A percentile compares a stretch with the other conserved stretches of the same genome.
These are phyloP conservation scores for Diospyros kaki DNA, from an alignment of 148 eudicot species.

Conservation along the genomic window DNA sequence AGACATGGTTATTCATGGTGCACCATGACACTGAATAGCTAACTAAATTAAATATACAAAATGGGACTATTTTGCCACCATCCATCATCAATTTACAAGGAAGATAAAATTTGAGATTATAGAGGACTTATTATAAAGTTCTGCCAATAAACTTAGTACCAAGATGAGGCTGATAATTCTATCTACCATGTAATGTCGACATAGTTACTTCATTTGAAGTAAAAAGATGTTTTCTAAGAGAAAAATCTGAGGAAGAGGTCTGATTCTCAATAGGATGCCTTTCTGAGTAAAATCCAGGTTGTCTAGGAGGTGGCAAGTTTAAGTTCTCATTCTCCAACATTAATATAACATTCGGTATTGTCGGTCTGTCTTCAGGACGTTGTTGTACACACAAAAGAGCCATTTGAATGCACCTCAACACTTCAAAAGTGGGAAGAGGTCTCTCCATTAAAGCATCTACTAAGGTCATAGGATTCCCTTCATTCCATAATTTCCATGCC, in stretches of 20 bases:
- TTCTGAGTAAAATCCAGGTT: constrained; percentile 8
- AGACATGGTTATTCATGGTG: no score
- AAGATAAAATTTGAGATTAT: no score
- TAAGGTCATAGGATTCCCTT: constrained; percentile 8
- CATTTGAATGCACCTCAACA: constrained; percentile 7
- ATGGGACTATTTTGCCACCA: no score
- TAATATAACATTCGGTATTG: not conserved
- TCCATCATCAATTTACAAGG: no score
- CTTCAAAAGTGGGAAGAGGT: not conserved
- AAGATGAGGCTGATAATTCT: not conserved
- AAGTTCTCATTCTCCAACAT: constrained; percentile 3
- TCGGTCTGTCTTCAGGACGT: constrained; percentile 7
- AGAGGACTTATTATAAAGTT: no score
- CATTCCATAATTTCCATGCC: constrained; percentile 17
- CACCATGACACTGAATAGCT: no score
- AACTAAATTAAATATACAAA: no score
- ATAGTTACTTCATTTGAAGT: constrained; percentile 4
- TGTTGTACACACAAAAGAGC: constrained; percentile 10
- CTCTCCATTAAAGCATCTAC: constrained; percentile 8
- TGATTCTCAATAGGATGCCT: not conserved
- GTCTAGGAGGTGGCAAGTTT: not conserved
- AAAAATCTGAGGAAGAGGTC: not conserved
- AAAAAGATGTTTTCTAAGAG: not conserved
- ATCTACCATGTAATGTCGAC: not conserved
- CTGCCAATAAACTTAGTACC: no score